Base-by-base conservation (phyloP, 805 yeast species). In the Pichia pseudocactophila region DNA sequence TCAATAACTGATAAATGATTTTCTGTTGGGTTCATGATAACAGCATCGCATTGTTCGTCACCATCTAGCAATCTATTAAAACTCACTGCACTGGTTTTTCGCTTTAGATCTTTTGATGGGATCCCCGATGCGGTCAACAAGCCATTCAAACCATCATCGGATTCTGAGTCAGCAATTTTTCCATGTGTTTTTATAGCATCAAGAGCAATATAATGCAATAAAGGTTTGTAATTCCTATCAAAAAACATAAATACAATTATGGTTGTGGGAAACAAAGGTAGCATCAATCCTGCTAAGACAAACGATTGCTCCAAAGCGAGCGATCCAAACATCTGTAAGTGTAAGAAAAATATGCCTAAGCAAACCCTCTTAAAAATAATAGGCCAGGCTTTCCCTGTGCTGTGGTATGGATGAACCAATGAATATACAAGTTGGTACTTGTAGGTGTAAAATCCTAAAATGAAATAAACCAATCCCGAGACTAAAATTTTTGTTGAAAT, bases 381-480 rank as follows among this genome's bases (percentile, higher is more conserved):
- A 3, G 80, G 80, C 83, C 83, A 77, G 3, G 74, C 79, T 51
- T 75, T 75, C 5, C 83, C 83, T 0, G 82, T 77, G 12, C 80
- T 74, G 55, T 77, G 82, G 19, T 76, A 79, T 1, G 80, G 78
- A 50, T 77, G 82, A 20, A 77, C 80, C 64, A 70, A 71, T 44
- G 77, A 71, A 56, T 76, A 77, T 15, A 76, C 69, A 48, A 77
- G 61, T 61, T 77, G 83, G 52, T 77, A 77, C 57, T 77, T 77
- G 58, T 75, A 77, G 12, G 74, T 78, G 51, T 73, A 76, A 52
- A 68, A 75, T 0, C 82, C 82, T 28, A 77, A 52, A 10, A 68
- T 56, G 47, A 77, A 77, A 52, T 77, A 77, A 12, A 68, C 73
- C 36, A 77, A 61, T 4, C 82, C 82, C 44, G 78, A 71, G n/a